Evolutionary conservation across 2,329 filamentous ascomycete genomes (phyloP).

Genomic region (Ceratocystis cubensis): DNA sequence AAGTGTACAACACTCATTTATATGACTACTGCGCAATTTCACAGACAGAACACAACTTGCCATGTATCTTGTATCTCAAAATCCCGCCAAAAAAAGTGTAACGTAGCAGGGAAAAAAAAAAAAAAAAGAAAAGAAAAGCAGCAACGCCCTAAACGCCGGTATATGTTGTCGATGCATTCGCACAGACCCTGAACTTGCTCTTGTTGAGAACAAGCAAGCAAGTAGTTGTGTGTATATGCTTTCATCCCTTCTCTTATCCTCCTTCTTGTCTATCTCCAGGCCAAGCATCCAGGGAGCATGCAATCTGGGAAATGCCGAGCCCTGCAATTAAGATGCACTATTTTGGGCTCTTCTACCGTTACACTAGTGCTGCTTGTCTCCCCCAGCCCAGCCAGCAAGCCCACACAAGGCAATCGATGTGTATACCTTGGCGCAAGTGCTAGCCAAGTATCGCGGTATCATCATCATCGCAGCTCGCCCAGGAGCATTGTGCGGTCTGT

Average conservation of each 20-base stretch:
- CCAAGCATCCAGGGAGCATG: neutral
- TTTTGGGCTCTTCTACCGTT: neutral
- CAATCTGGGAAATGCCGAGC: neutral
- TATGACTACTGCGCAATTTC: neutral
- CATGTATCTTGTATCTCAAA: neutral
- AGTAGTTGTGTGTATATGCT: neutral
- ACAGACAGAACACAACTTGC: neutral
- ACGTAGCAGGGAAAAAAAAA: neutral
- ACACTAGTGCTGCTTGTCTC: neutral
- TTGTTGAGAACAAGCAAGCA: neutral
- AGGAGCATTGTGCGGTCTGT: slow-evolving; percentile 79
- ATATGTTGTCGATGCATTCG: slow-evolving; percentile 5
- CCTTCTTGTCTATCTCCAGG: neutral
- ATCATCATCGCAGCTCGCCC: slow-evolving; percentile 48
- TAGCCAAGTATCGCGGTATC: neutral
- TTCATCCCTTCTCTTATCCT: neutral
- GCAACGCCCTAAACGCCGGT: slow-evolving; percentile 13
- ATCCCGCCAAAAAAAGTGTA: neutral
- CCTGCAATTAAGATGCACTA: neutral
- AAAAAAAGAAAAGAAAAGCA: neutral
- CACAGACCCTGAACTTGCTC: neutral
- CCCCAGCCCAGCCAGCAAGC: neutral
- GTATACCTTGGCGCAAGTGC: neutral
- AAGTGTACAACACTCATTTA: neutral
- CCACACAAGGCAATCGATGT: neutral